Evolutionary conservation across 1,284 basidiomycete genomes (phyloP).

Genomic region (Singerocomus inundabilis): DNA sequence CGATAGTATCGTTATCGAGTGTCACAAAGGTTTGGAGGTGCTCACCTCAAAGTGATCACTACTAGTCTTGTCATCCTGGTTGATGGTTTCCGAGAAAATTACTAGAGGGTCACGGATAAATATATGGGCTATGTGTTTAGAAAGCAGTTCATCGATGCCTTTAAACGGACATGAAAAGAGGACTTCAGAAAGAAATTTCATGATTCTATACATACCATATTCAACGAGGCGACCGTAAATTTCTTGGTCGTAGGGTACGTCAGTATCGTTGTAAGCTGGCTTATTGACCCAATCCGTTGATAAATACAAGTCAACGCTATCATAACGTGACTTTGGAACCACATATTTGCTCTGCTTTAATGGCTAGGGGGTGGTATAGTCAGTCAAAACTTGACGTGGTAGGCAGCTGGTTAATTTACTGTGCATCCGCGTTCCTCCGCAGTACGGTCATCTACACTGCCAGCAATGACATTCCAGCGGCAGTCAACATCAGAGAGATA

Average conservation of each 20-base stretch:
- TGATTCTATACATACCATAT: slow-evolving; percentile 55
- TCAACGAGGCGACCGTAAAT: slow-evolving; percentile 72
- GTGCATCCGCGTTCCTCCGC: slow-evolving; percentile 84
- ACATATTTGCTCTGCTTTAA: slow-evolving; percentile 69
- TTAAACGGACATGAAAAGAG: not conserved
- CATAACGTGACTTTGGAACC: slow-evolving; percentile 97
- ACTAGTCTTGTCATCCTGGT: slow-evolving; percentile 85
- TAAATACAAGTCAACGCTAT: slow-evolving; percentile 93
- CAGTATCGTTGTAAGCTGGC: slow-evolving; percentile 90
- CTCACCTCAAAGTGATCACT: slow-evolving; percentile 95
- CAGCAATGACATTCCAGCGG: slow-evolving; percentile 98
- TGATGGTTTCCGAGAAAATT: slow-evolving; percentile 90
- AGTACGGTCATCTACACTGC: slow-evolving; percentile 95
- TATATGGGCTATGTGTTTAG: slow-evolving; percentile 92
- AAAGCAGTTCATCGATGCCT: slow-evolving; percentile 88
- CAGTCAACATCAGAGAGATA: slow-evolving; percentile 96
- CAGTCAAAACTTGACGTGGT: slow-evolving; percentile 3
- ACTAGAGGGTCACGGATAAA: slow-evolving; percentile 99
- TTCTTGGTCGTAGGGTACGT: slow-evolving; percentile 75
- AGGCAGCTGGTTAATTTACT: slow-evolving; percentile 48
- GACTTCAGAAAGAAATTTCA: not conserved
- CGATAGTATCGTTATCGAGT: slow-evolving; percentile 8
- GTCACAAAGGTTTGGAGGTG: not conserved
- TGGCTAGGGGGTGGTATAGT: slow-evolving; percentile 49
- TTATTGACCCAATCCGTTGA: slow-evolving; percentile 85